Conservation (phyloP, 352 stramenopile genomes). For the Phytophthora agathidicida region DNA sequence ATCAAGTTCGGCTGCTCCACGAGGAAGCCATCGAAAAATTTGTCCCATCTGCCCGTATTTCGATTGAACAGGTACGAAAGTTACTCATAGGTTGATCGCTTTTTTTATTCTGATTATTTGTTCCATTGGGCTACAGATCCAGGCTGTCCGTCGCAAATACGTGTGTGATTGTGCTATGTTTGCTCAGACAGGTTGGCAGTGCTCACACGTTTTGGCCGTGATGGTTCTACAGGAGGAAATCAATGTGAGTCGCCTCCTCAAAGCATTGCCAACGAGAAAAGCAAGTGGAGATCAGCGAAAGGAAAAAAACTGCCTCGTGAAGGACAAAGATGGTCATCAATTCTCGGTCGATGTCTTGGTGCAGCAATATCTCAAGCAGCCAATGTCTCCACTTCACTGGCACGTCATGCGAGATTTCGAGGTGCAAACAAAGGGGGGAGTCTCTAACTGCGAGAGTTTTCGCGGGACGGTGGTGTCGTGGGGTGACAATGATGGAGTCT, state of each 20-base stretch:
- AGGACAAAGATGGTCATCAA: background rate
- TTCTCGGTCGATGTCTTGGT: conserved; percentile 5
- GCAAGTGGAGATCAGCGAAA: conserved; percentile 7
- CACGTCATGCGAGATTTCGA: conserved; percentile 10
- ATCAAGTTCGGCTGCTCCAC: conserved; percentile 5
- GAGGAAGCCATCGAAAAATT: background rate
- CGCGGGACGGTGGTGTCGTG: conserved; percentile 2
- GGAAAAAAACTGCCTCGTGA: background rate
- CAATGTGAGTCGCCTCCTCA: background rate
- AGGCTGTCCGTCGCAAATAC: conserved; percentile 5
- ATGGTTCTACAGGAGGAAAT: conserved; percentile 11
- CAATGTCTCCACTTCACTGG: conserved; percentile 1
- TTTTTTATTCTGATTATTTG: background rate
- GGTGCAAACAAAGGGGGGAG: background rate
- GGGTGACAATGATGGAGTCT: conserved; percentile 1
- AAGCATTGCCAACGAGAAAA: conserved; percentile 5
- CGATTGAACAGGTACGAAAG: background rate
- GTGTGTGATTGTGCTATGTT: conserved; percentile 10
- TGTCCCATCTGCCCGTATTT: background rate
- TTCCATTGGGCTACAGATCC: background rate
- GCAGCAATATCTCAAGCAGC: background rate
- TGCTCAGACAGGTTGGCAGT: conserved; percentile 9
- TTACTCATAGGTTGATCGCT: background rate
- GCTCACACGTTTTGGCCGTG: conserved; percentile 6
- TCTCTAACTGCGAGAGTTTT: background rate